Base-by-base conservation (phyloP, 2,329 filamentous ascomycete genomes). In the Metarhizium brunneum region DNA sequence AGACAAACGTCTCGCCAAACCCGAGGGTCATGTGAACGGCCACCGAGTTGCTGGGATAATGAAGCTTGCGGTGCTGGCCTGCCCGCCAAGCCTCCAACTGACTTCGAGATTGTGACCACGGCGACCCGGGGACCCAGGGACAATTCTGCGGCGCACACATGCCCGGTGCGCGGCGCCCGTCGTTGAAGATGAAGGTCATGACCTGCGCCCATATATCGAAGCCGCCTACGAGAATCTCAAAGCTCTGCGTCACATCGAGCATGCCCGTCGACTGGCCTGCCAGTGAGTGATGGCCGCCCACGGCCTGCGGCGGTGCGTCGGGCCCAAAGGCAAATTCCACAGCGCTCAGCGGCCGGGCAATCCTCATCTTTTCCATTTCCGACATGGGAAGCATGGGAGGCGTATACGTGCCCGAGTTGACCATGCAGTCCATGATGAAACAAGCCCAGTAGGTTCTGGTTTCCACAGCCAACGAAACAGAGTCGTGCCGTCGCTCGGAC, bases 391-490 rank as follows among this genome's bases (percentile, higher is more conserved):
- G 63, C 64, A 71, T 69, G 4, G 67, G 68, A 0, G 69, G 68
- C 7, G 70, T 70, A 29, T 72, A 71, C 0, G 68, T 73, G 0
- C 72, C 73, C 2, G 71, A 75, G 42, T 72, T 72, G 42, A 76
- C 67, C 52, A 74, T 69, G 10, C 73, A 71, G 56, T 76, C 73
- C 65, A 76, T 70, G 35, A 77, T 69, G 54, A 75, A 75, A 57
- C 74, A 76, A 0, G 69, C 69, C 74, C 74, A 76, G 47, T 73
- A 75, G 0, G 73, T 74, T 1, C 73, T 61, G 2, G 70, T 72
- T 42, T 73, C 67, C 3, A 71, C 67, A 0, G 69, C 66, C 0
- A 63, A 59, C 4, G 64, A 61, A 6, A 65, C 43, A 36, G 60
- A 32, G 18, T 67, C 57, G 3, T 61, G 57, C 25, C 59, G 54